Evolutionary conservation across 1,284 basidiomycete species (phyloP).

Genomic region (Cerrena zonata): DNA sequence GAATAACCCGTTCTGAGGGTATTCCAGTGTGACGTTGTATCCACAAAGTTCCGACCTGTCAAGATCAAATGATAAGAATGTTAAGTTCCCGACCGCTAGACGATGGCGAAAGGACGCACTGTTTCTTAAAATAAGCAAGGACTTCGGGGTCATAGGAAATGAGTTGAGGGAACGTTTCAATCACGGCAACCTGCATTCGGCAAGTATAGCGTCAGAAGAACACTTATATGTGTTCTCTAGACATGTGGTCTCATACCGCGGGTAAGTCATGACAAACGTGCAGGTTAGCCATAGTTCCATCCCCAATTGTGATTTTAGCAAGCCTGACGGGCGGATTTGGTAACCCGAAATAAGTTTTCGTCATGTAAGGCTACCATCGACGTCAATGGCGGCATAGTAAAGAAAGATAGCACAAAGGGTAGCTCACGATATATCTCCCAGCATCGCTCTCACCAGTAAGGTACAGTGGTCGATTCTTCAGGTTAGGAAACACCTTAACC

Average conservation of each 20-base stretch:
- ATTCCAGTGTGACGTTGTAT: conserved; percentile 57
- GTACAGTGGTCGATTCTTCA: conserved; percentile 26
- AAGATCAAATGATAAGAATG: background rate
- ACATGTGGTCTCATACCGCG: conserved; percentile 38
- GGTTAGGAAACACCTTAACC: conserved; percentile 29
- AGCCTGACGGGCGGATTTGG: conserved; percentile 61
- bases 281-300: conserved; percentile 49
- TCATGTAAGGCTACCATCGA: conserved; percentile 56
- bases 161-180: conserved; percentile 69
- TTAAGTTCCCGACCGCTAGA: no score
- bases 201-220: background rate
- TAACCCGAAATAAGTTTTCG: conserved; percentile 60
- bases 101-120: no score
- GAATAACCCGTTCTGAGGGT: conserved; percentile 49
- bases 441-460: conserved; percentile 31
- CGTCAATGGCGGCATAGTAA: background rate
- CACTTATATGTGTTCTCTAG: background rate
- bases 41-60: conserved; percentile 30
- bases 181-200: conserved; percentile 39
- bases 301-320: conserved; percentile 62
- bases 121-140: conserved; percentile 60
- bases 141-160: conserved; percentile 64
- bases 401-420: background rate
- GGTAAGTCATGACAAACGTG: conserved; percentile 48
- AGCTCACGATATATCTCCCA: conserved; percentile 37